Evolutionary conservation across 2,329 filamentous ascomycete species (phyloP), one percentile per base, ranked within the genome.

Genomic region (Pyrenophora seminiperda): DNA sequence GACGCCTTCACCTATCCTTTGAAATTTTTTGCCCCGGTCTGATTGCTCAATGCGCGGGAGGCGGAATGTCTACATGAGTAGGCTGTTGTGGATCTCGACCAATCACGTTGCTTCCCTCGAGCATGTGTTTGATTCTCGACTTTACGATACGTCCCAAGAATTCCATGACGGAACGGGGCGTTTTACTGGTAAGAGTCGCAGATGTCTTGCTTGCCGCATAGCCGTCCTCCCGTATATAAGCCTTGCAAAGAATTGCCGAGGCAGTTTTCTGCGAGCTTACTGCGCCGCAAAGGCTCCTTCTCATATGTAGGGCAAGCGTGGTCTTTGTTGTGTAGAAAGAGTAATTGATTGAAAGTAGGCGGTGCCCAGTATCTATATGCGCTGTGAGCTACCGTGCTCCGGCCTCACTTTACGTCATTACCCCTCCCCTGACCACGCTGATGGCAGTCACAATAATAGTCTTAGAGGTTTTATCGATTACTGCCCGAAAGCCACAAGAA

Each of bases 21-120:
- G 47, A 50, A 50, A 50, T 50, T 10, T 50, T 50, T 41, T 50
- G 47, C 32, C 13, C 20, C 24, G 30, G 42, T 37, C 42, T 34
- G 38, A 39, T 37, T 24, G 41, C 47, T 45, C 41, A 10, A 14
- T 37, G 20, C 29, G 14, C 32, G 14, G 10, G 6, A 14, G 3
- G 10, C 15, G 22, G 13, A 5, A 10, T 22, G 11, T 5, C n/a
- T 7, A 10, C 34, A n/a, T n/a, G 33, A 24, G n/a, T n/a, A n/a
- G n/a, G n/a, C n/a, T n/a, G n/a, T n/a, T 27, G 13, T 11, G 5
- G 1, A 1, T 5, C 5, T 1, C 13, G 27, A 11, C 47, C 47
- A 50, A 50, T 41, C 42, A 47, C 11, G 24, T 14, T 5, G 2
- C 30, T 6, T 3, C 31, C 1, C 41, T 24, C 2, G 11, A 27